Base-by-base conservation (phyloP, 1,139 yeast species). In the Saccharomyces hybrid region DNA sequence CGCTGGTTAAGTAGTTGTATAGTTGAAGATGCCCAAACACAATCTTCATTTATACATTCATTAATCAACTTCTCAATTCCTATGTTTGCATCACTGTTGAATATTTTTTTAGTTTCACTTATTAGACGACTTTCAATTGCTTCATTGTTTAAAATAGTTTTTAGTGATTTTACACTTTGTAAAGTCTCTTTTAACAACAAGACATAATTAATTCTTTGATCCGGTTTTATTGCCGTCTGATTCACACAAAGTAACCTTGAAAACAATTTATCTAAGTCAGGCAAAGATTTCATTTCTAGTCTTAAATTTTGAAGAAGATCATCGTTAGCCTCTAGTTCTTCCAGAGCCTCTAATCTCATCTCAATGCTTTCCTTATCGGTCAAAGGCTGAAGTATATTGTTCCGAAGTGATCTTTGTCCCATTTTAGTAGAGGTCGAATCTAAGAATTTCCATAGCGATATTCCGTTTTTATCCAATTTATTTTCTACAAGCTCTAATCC, bases 331-430 rank as follows among this genome's bases (percentile, higher is more conserved):
- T 64, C 54, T 14, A 77, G 58, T 52, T 75, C 78, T 31, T 66
- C 59, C 0, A 76, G 74, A 0, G 78, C 67, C 4, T 69, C 68
- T 11, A 69, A 60, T 41, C 81, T 66, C 50, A 70, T 60, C 14
- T 62, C 52, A 1, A 78, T 69, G 29, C 75, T 69, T 0, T 59
- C 58, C 26, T 57, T 58, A 56, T 74, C 74, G 0, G 78, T 75
- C 25, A 78, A 62, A 0, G 81, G 81, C 54, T 78, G 82, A 19
- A 78, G 58, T 3, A 78, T 69, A 52, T 71, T 74, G 25, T 69
- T 72, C 56, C 72, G 69, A 47, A 78, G 61, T 14, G 73, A 57
- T 51, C 81, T 60, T 19, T 65, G 67, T 1, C 81, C 82, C 80
- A 78, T 78, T 52, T 73, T 74, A 0, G 81, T 77, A 0, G 64